Evolutionary conservation across 306 rosid species (phyloP), one percentile per base, ranked within the genome.

Genomic region (Acacia crassicarpa): DNA sequence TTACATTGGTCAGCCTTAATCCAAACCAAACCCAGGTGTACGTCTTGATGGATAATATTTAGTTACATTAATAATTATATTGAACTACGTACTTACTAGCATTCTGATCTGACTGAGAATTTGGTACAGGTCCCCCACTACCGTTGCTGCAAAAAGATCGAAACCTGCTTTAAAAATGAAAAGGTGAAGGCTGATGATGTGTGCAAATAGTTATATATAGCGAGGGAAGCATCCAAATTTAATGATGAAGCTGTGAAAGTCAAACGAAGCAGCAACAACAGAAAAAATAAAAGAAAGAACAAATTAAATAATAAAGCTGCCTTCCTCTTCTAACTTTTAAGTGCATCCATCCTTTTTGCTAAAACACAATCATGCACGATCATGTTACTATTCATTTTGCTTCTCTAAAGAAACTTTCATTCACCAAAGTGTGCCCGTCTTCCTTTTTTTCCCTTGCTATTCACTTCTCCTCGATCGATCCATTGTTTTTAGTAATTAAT

Each of bases 341-440:
- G 75, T 23, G 2, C 20, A 5, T 43, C 56, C 56, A 22, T 41
- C 56, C 56, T 23, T 70, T 68, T 70, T 70, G 75, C 75, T 22
- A 23, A 6, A 44, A 45, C 58, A 45, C 75, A 71, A 71, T 71
- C 6, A 71, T 71, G 58, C 56, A 71, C 22, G 6, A 23, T 71
- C 75, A 71, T 69, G 33, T 43, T 43, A 69, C 74, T 69, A 22
- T 70, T 44, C 75, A 44, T 70, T 70, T n/a, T 56, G 62, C 62
- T 56, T 69, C 54, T 69, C 35, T 43, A 41, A 69, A 43, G 54
- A 43, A 10, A 11, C 74, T 69, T 43, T 69, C 54, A n/a, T n/a
- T 69, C 44, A 41, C 38, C 65, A 58, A 19, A 58, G 15, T 54
- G 62, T 54, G 2, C 25, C 4, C 4, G 2, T 25, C 35, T 22